Base-by-base conservation (phyloP, 441 rosid species). In the California macrophylla region DNA sequence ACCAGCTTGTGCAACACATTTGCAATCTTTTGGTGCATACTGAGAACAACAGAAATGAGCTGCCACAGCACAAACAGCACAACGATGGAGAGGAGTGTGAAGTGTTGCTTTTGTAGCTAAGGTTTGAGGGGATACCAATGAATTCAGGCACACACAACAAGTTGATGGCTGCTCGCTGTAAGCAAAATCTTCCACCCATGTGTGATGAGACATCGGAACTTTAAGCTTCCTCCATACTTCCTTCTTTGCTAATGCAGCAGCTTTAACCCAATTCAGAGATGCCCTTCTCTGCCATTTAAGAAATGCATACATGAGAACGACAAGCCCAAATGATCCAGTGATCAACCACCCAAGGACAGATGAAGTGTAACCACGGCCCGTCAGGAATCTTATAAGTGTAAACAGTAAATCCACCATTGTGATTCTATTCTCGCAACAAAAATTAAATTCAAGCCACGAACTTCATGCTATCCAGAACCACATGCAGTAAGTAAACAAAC, bases 21-120 rank as follows among this genome's bases (percentile, higher is more conserved):
- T 87, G 69, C 91, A 87, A 32, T 86, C 89, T 70, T 78, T 85
- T 0, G 82, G 74, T 2, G 91, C 89, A 24, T 77, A 76, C 73
- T 73, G 79, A 18, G 89, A 87, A 75, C 91, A 87, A 73, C 72
- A 78, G 28, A 75, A 83, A 75, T 87, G 89, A 82, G 91, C 87
- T 5, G 84, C 85, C 13, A 82, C 91, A 10, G 87, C 86, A 64
- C 91, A 87, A 23, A 85, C 87, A 70, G 74, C 64, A 25, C 91
- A 87, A 9, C 86, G 71, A 70, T 85, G 87, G 25, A 85, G 81
- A 0, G 84, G 83, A 71, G 75, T 77, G 67, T 25, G 76, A 25
- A 79, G 70, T 28, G 78, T 56, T 20, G 79, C 75, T 63, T 79
- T 82, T 12, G 69, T 72, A 34, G 80, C 70, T 36, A 78, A 78